Evolutionary conservation across 2,329 filamentous ascomycete genomes (phyloP).

Genomic region (Penicillium psychrosexuale): DNA sequence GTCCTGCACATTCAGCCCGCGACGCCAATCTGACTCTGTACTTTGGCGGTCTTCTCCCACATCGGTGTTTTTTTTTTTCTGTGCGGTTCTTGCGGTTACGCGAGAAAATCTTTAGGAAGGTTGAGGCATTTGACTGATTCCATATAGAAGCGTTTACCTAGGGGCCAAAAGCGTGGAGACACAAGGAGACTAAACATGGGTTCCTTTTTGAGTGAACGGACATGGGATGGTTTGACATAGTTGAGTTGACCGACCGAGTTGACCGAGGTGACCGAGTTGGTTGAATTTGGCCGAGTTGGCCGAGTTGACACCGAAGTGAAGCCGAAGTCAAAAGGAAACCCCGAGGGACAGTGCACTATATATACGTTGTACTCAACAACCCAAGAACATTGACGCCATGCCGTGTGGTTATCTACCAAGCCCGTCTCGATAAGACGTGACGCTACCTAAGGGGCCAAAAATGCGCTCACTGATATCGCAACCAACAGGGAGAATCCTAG

Average conservation of each 20-base stretch:
- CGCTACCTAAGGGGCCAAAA: constrained; percentile 11
- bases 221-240: background rate
- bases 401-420: constrained; percentile 23
- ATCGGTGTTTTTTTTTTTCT: constrained; percentile 9
- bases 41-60: constrained; percentile 1
- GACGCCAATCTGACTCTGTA: constrained; percentile 7
- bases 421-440: constrained; percentile 28
- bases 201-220: background rate
- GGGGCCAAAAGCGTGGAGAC: constrained; percentile 12
- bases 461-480: constrained; percentile 6
- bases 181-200: constrained; percentile 1
- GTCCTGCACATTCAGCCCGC: constrained; percentile 7
- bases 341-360: constrained; percentile 9
- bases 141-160: constrained; percentile 12
- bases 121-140: constrained; percentile 8
- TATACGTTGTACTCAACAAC: constrained; percentile 5
- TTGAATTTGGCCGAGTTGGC: background rate
- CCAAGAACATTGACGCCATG: background rate
- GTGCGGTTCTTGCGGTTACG: constrained; percentile 24
- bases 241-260: background rate
- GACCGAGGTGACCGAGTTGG: background rate
- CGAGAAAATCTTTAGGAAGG: constrained; percentile 5
- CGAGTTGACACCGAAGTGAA: background rate
- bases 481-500: constrained; percentile 1
- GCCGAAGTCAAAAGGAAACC: background rate